Evolutionary conservation across 192 early-diverging fungal genomes (phyloP).

Genomic region (Backusella macrospora): DNA sequence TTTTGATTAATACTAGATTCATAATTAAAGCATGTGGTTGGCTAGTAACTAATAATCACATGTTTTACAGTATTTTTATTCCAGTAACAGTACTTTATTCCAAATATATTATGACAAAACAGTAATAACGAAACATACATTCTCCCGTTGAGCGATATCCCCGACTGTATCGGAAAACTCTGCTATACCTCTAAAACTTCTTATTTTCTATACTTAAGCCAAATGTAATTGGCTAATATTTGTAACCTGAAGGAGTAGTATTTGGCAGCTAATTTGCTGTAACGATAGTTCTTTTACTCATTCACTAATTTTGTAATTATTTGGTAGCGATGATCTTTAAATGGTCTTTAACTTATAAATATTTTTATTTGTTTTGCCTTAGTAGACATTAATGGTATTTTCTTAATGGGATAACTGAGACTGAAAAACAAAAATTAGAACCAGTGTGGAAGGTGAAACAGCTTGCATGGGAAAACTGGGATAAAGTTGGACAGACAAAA

Average conservation of each 20-base stretch:
- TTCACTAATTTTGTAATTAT: no score
- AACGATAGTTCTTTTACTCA: background rate
- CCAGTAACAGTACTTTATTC: background rate
- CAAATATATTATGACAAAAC: background rate
- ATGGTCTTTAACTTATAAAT: no score
- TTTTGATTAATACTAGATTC: background rate
- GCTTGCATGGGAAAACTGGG: conserved; percentile 16
- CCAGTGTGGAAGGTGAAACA: conserved; percentile 11
- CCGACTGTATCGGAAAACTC: conserved; percentile 9
- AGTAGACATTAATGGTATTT: background rate
- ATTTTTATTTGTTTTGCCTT: background rate
- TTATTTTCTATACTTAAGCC: conserved; percentile 4
- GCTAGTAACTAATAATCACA: background rate
- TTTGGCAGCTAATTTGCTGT: background rate
- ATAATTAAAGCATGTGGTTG: background rate
- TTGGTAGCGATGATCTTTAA: no score
- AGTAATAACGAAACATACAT: no score
- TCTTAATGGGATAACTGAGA: background rate
- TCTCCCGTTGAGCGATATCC: background rate
- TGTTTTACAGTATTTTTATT: background rate
- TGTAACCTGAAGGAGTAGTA: background rate
- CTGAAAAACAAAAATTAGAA: conserved; percentile 9
- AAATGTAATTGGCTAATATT: background rate
- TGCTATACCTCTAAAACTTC: background rate
- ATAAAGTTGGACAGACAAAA: conserved; percentile 3